Percentiles rank a stretch among this genome's conserved stretches.
Conservation (phyloP, 2,329 filamentous ascomycete genomes). For the Botrytis tulipae region DNA sequence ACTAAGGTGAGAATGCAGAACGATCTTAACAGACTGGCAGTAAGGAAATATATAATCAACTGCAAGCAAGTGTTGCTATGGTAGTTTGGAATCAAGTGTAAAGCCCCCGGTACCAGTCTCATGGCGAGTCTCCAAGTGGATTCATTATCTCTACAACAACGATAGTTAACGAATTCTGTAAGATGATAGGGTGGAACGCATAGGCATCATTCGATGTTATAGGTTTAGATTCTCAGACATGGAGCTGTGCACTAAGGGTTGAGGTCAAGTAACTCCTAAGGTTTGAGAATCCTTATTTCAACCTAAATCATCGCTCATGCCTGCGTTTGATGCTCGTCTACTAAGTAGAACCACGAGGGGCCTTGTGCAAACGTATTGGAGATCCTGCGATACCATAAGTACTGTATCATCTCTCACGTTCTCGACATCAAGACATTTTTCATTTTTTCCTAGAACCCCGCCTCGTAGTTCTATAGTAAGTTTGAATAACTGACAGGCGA, state of each 20-base stretch:
- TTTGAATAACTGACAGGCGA: too few relatives aligned
- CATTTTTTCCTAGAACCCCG: too few relatives aligned
- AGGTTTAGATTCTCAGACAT: not conserved
- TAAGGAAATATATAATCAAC: fast-evolving
- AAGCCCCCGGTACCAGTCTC: not conserved
- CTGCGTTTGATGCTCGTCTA: not conserved
- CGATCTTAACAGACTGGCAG: fast-evolving
- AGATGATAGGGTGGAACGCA: fast-evolving
- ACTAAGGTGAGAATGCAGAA: not conserved
- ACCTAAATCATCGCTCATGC: not conserved
- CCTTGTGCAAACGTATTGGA: too few relatives aligned
- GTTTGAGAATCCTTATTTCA: not conserved
- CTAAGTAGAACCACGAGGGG: too few relatives aligned
- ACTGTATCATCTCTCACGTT: too few relatives aligned
- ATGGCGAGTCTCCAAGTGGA: not conserved
- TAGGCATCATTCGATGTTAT: fast-evolving
- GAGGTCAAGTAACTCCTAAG: not conserved
- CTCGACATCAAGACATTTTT: too few relatives aligned
- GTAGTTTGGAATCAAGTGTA: fast-evolving
- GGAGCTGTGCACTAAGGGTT: not conserved
- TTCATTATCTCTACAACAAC: not conserved
- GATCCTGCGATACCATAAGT: too few relatives aligned
- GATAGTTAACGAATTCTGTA: fast-evolving
- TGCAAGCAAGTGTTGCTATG: not conserved
- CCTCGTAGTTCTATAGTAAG: too few relatives aligned